These are phyloP conservation scores for Fraxinus velutina DNA, from an alignment of 305 asterid species.

Conservation along the genomic window DNA sequence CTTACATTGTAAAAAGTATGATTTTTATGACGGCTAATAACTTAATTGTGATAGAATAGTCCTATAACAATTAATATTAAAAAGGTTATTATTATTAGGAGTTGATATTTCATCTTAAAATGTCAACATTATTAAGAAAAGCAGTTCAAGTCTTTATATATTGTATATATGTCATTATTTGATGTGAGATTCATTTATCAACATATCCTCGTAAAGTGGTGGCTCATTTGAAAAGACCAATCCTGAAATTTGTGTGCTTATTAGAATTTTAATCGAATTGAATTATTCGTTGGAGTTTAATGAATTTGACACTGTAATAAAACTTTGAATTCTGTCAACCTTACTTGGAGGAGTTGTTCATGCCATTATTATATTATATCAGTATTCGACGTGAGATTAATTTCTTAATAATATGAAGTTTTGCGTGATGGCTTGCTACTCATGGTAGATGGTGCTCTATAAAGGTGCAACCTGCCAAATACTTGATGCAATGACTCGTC, in stretches of 20 bases:
- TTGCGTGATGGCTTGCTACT: background rate
- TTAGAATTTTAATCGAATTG: background rate
- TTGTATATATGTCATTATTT: too few species aligned
- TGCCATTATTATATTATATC: background rate
- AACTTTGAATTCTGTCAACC: background rate
- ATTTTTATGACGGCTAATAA: background rate
- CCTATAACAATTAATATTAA: background rate
- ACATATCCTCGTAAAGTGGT: too few species aligned
- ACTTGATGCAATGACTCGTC: background rate
- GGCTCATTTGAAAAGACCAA: too few species aligned
- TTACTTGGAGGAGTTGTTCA: background rate
- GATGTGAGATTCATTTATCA: too few species aligned
- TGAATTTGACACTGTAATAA: background rate
- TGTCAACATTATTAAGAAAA: background rate
- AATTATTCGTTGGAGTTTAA: background rate
- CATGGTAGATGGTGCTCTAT: background rate
- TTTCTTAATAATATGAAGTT: background rate
- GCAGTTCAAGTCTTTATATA: background rate
- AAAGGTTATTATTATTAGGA: too few species aligned
- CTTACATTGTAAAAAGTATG: background rate
- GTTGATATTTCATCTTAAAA: background rate
- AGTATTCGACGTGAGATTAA: background rate
- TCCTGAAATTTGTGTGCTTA: background rate
- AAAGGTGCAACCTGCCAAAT: background rate
- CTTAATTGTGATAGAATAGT: background rate